Conservation (phyloP, 495 filamentous ascomycete genomes). For the Apodospora peruviana region DNA sequence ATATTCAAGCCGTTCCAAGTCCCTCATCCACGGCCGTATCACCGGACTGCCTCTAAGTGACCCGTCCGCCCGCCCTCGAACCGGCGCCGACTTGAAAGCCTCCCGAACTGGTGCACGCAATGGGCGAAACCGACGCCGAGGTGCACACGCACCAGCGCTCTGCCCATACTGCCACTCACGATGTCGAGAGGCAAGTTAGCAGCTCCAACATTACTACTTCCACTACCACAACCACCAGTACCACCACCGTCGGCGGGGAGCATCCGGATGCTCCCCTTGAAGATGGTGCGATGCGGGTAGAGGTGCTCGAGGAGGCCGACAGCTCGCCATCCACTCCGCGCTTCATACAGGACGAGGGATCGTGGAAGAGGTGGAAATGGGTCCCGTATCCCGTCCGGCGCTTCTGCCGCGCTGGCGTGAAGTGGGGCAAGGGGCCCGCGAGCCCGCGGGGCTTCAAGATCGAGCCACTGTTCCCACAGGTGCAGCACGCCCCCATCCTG, state of each 20-base stretch:
- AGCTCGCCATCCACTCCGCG: conserved; percentile 27
- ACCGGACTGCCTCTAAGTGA: no score
- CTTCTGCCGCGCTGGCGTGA: conserved; percentile 34
- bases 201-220: conserved; percentile 6
- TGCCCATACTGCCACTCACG: conserved; percentile 4
- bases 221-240: conserved; percentile 5
- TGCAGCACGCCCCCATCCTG: conserved; percentile 64
- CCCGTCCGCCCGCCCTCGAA: no score
- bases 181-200: conserved; percentile 12
- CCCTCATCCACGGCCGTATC: no score
- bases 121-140: conserved; percentile 12
- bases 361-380: conserved; percentile 39
- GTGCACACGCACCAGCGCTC: conserved; percentile 1
- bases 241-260: conserved; percentile 13
- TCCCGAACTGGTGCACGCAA: background rate
- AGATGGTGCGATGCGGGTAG: conserved; percentile 7
- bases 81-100: background rate
- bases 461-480: conserved; percentile 58
- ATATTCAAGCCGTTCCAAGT: no score
- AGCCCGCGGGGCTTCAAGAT: conserved; percentile 60
- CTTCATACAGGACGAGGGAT: conserved; percentile 32
- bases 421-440: conserved; percentile 69
- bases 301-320: conserved; percentile 25
- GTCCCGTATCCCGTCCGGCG: conserved; percentile 43
- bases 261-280: conserved; percentile 31